Percentiles rank a stretch among this genome's conserved stretches.
Evolutionary conservation across 2,329 filamentous ascomycete species (phyloP).

Genomic region (Aureobasidium sp.): DNA sequence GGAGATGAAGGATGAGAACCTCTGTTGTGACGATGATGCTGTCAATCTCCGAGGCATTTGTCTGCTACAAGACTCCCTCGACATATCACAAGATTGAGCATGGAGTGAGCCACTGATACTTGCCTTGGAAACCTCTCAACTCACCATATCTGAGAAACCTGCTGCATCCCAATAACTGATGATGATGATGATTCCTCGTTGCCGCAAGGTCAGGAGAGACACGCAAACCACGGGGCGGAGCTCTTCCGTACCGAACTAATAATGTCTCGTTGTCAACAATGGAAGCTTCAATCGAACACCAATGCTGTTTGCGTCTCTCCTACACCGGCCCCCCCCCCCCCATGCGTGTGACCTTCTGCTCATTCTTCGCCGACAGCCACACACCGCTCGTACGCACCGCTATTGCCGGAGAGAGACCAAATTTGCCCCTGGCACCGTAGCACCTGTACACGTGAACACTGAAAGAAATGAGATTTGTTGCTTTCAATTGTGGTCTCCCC

Average conservation of each 20-base stretch:
- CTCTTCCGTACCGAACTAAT: not conserved
- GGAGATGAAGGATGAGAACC: not conserved
- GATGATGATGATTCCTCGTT: not conserved
- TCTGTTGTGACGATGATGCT: not conserved
- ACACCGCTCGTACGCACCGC: not conserved
- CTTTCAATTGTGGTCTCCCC: not conserved
- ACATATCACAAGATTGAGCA: not conserved
- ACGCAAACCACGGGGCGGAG: not conserved
- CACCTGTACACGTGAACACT: not conserved
- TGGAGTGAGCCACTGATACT: not conserved
- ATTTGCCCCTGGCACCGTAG: not conserved
- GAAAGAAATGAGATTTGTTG: not conserved
- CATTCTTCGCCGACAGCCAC: not conserved
- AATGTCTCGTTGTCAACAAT: not conserved
- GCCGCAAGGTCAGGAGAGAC: not conserved
- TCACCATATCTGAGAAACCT: not conserved
- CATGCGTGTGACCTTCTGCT: not conserved
- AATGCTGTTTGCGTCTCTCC: not conserved
- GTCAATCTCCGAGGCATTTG: not conserved
- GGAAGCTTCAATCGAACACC: not conserved
- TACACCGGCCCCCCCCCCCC: not conserved
- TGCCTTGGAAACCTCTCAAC: not conserved
- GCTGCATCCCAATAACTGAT: not conserved
- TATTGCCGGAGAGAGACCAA: not conserved
- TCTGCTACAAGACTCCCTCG: not conserved